A percentile compares a stretch with the other conserved stretches of the same genome.
Evolutionary conservation across 2,329 filamentous ascomycete genomes (phyloP).

Genomic region (Graphilbum sp.): DNA sequence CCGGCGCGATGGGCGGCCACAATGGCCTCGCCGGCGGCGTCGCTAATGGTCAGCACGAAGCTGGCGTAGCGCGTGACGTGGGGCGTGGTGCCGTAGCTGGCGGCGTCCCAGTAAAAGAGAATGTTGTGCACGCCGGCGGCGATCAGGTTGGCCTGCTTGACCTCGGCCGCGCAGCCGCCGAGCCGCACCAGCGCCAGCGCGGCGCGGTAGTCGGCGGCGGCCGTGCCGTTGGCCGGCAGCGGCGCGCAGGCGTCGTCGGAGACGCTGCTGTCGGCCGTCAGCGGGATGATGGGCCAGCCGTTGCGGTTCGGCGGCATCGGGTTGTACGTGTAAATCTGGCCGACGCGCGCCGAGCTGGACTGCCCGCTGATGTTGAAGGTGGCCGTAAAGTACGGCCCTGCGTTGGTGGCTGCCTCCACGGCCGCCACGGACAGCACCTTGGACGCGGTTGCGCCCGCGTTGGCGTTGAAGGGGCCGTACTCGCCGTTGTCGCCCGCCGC

Average conservation of each 20-base stretch:
- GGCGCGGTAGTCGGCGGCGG: slow-evolving; percentile 20
- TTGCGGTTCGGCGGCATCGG: slow-evolving; percentile 6
- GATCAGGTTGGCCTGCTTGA: slow-evolving; percentile 15
- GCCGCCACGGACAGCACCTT: slow-evolving; percentile 27
- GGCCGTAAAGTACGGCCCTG: slow-evolving; percentile 8
- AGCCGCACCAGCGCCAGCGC: slow-evolving; percentile 25
- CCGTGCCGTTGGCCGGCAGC: slow-evolving; percentile 14
- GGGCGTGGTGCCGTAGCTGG: neutral
- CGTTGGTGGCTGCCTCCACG: slow-evolving; percentile 13
- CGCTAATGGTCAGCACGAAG: neutral
- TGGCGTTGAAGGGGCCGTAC: slow-evolving; percentile 1
- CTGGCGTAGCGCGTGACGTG: neutral
- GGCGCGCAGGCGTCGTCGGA: slow-evolving; percentile 21
- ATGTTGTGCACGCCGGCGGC: slow-evolving; percentile 15
- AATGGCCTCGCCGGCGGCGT: slow-evolving; percentile 15
- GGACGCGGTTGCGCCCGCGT: slow-evolving; percentile 1
- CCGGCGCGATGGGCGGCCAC: slow-evolving; percentile 14
- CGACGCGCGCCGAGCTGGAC: slow-evolving; percentile 4
- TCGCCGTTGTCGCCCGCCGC: slow-evolving; percentile 31
- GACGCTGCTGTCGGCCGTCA: slow-evolving; percentile 10
- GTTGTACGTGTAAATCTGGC: slow-evolving; percentile 4
- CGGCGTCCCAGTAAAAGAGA: slow-evolving; percentile 18
- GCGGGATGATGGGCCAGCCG: slow-evolving; percentile 12
- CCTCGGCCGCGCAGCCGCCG: slow-evolving; percentile 12
- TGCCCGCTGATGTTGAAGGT: slow-evolving; percentile 4